Evolutionary conservation across 768 basidiomycete species (phyloP), one percentile per base, ranked within the genome.

Genomic region (Austroboletus eburneus): DNA sequence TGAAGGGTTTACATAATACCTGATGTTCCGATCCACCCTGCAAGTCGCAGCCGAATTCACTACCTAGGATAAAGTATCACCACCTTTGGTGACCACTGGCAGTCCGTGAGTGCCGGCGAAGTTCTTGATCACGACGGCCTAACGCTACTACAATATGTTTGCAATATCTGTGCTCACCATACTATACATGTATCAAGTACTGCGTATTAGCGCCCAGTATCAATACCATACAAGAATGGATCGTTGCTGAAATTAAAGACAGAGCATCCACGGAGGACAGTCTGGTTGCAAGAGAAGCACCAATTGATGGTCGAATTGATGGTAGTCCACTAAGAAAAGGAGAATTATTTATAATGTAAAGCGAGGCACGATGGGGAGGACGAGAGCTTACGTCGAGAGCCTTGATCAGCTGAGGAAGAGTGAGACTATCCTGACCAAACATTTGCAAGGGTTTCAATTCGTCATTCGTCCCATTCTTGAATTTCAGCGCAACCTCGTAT

Each of bases 401-500:
- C 14, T 23, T 9, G 34, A 63, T 55, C 22, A 65, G 3, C 17
- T 36, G 29, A 9, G 59, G 45, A 9, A 67, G 23, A 3, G 51
- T 47, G 17, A 65, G 49, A 36, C 21, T 65, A 25, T 63, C 30
- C 27, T 57, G 49, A 40, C 80, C 83, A 57, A 87, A 90, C 68
- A 85, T 81, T 54, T 85, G 76, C 57, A 88, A 62, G 36, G 80
- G 76, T 45, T 73, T 63, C 72, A 85, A 85, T 51, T 66, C 67
- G 44, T 72, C 59, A 9, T 45, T 37, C 21, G 88, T 87, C 24
- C 87, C 87, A 61, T 91, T 91, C 75, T 80, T 84, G 77, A 89
- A 88, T 65, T 78, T 83, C 78, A 90, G 73, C 54, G 87, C 80
- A 57, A 91, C 83, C 38, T 81, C 75, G 51, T 79, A 72, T 44